These are phyloP conservation scores for Solanum infundibuliforme DNA, from an alignment of 257 asterid genomes.

Conservation along the genomic window DNA sequence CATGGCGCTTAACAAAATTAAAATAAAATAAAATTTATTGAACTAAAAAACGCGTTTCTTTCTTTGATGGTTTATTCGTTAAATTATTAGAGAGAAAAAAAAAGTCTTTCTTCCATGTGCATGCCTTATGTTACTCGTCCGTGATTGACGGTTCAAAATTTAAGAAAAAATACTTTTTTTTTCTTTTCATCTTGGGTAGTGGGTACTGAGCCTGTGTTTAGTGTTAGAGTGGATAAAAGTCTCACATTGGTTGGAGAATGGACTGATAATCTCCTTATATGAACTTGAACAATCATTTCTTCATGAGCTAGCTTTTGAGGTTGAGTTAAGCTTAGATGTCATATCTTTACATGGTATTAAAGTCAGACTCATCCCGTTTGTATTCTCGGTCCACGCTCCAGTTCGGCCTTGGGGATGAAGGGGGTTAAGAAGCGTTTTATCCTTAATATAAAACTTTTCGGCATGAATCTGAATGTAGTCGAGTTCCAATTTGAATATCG, in stretches of 20 bases:
- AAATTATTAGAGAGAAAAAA: background rate
- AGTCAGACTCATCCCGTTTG: too few relatives aligned
- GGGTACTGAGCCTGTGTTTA: too few relatives aligned
- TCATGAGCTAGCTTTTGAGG: too few relatives aligned
- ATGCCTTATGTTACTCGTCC: background rate
- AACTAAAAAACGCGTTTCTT: background rate
- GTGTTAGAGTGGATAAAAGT: background rate
- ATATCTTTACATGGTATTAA: too few relatives aligned
- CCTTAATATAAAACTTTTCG: background rate
- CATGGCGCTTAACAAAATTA: background rate
- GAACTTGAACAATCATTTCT: too few relatives aligned
- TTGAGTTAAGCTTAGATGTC: too few relatives aligned
- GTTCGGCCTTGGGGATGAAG: too few relatives aligned
- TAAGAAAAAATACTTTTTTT: background rate
- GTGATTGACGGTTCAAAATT: background rate
- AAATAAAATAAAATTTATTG: background rate
- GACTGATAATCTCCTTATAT: background rate
- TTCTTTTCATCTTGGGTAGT: background rate
- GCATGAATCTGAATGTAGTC: background rate
- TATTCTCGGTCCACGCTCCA: too few relatives aligned
- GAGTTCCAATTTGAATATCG: too few relatives aligned
- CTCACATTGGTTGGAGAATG: rapidly evolving
- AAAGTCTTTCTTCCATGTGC: background rate
- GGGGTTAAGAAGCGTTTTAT: background rate
- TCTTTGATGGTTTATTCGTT: background rate